These are phyloP conservation scores for Microdochium trichocladiopsis DNA, from an alignment of 2,329 filamentous ascomycete species.

Conservation along the genomic window DNA sequence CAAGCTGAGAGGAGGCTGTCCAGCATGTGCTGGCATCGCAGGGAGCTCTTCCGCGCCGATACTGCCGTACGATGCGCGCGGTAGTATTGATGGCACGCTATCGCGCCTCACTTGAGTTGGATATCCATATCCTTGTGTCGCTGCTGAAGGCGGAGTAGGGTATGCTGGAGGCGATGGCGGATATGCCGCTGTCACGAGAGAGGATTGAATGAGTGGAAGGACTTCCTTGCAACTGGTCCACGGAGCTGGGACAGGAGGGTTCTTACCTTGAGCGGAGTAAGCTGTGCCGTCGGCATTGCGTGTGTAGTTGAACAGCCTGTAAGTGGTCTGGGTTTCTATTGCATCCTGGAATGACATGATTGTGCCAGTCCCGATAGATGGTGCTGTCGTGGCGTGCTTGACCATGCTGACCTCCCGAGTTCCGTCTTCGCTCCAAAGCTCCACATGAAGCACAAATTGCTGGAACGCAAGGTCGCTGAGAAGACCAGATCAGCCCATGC, in stretches of 20 bases:
- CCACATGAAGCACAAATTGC: constrained; percentile 43
- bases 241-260: background rate
- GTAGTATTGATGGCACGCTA: too few species aligned
- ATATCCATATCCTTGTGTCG: too few species aligned
- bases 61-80: background rate
- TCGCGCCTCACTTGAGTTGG: too few species aligned
- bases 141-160: too few species aligned
- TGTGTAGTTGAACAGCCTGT: constrained; percentile 4
- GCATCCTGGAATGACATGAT: constrained; percentile 59
- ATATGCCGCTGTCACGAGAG: too few species aligned
- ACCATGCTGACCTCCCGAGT: constrained; percentile 60
- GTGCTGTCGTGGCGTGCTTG: constrained; percentile 56
- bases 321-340: too few species aligned
- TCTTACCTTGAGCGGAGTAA: constrained; percentile 19
- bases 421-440: constrained; percentile 61
- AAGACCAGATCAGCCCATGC: constrained; percentile 2
- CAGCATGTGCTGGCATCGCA: too few species aligned
- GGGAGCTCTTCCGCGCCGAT: background rate
- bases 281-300: constrained; percentile 16
- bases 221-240: background rate
- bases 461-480: constrained; percentile 19
- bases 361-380: constrained; percentile 75
- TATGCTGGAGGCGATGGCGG: too few species aligned
- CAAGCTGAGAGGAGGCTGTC: background rate
- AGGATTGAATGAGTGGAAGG: too few species aligned